Evolutionary conservation across 148 eudicot genomes (phyloP).

Genomic region (Rhododendron mucronatum): DNA sequence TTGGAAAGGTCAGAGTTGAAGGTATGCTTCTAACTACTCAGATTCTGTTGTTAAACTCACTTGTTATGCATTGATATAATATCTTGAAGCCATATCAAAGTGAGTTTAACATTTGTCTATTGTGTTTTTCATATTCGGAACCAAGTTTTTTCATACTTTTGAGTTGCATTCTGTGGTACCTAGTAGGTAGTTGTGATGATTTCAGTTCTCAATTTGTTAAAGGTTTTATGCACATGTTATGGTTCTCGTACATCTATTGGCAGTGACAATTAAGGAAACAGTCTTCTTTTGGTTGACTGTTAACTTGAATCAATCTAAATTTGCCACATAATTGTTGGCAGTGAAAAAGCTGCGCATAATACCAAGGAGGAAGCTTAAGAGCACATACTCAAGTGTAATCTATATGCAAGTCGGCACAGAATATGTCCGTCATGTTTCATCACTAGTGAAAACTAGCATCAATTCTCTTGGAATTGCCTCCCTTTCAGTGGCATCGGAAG

Average conservation of each 20-base stretch:
- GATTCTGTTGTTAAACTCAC: neutral
- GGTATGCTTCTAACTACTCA: constrained; percentile 28
- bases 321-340: constrained; percentile 17
- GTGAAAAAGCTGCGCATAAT: constrained; percentile 76
- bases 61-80: neutral
- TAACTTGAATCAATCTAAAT: neutral
- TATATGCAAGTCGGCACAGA: constrained; percentile 74
- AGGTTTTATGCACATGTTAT: neutral
- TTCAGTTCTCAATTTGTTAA: neutral
- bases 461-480: constrained; percentile 52
- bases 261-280: neutral
- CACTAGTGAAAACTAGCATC: constrained; percentile 63
- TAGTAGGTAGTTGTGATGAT: neutral
- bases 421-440: constrained; percentile 69
- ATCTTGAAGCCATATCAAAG: neutral
- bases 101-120: neutral
- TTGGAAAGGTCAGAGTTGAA: constrained; percentile 75
- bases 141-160: neutral
- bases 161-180: neutral
- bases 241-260: neutral
- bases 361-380: constrained; percentile 62
- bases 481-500: constrained; percentile 48
- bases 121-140: neutral
- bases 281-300: neutral
- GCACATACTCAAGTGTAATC: constrained; percentile 51